phyloP scores from a whole-genome alignment of 2,329 filamentous ascomycete species.

The Teratosphaeria gauchensis region DNA sequence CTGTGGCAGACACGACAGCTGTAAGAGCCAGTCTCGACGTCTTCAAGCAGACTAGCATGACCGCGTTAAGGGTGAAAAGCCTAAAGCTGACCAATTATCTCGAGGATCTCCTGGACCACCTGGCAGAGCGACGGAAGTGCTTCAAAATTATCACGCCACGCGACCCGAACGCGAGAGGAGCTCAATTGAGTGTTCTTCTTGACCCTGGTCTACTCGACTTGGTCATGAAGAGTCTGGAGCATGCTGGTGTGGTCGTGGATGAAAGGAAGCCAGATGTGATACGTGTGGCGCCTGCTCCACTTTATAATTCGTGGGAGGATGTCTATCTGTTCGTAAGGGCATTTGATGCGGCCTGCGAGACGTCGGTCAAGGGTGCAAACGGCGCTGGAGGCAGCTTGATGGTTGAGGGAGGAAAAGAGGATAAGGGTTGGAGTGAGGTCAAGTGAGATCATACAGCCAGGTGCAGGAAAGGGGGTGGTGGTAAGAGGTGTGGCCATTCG shows the following conservation, averaged over 20 bases:
- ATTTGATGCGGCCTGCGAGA: slow-evolving; percentile 41
- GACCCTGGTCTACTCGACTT: slow-evolving; percentile 59
- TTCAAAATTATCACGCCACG: slow-evolving; percentile 59
- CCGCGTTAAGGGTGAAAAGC: slow-evolving; percentile 59
- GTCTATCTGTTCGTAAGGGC: slow-evolving; percentile 52
- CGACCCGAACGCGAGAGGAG: slow-evolving; percentile 59
- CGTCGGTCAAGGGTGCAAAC: slow-evolving; percentile 18
- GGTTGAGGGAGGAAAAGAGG: slow-evolving; percentile 19
- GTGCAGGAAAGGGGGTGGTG: too few species aligned
- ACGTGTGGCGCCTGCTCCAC: slow-evolving; percentile 68
- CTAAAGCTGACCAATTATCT: slow-evolving; percentile 67
- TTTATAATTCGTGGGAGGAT: slow-evolving; percentile 76
- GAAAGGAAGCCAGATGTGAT: slow-evolving; percentile 81
- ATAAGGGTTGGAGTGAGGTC: slow-evolving; percentile 24
- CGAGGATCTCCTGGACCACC: slow-evolving; percentile 50
- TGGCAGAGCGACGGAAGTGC: slow-evolving; percentile 7
- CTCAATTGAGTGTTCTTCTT: slow-evolving; percentile 68
- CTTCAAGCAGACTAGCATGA: slow-evolving; percentile 63
- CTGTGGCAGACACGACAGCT: slow-evolving; percentile 66
- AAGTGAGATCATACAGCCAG: slow-evolving; percentile 10
- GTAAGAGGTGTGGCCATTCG: too few species aligned
- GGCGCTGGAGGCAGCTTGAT: slow-evolving; percentile 11
- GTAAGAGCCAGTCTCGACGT: slow-evolving; percentile 63
- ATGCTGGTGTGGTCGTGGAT: slow-evolving; percentile 65
- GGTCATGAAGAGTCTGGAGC: slow-evolving; percentile 54